Conservation (phyloP, 148 eudicot species). For the Simmondsia chinensis region DNA sequence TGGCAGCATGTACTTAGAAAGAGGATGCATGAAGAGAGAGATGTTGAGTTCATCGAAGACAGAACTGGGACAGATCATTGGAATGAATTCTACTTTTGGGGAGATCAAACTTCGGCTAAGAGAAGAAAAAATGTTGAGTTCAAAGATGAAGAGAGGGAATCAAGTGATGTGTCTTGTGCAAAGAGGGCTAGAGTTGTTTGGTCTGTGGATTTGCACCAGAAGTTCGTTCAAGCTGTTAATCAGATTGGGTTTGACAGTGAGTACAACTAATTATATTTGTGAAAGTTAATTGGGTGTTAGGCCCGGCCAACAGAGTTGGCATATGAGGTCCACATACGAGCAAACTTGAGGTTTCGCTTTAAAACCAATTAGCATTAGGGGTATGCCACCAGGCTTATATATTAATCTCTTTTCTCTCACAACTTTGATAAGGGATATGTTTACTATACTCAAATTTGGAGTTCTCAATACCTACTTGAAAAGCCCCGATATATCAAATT, state of each 20-base stretch:
- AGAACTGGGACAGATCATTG: slow-evolving; percentile 43
- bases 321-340: no score
- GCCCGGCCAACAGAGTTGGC: no score
- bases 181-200: slow-evolving; percentile 93
- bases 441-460: no score
- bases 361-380: no score
- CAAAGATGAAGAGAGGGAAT: slow-evolving; percentile 49
- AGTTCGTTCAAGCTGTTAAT: slow-evolving; percentile 90
- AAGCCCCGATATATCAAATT: no score
- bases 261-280: slow-evolving; percentile 14
- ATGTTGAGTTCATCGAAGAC: slow-evolving; percentile 64
- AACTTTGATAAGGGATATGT: no score
- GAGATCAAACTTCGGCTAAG: slow-evolving; percentile 38
- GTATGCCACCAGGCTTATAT: no score
- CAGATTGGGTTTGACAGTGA: slow-evolving; percentile 90
- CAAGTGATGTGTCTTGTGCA: slow-evolving; percentile 36
- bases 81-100: slow-evolving; percentile 48
- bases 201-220: slow-evolving; percentile 90
- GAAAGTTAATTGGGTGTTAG: slow-evolving; percentile 1
- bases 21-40: slow-evolving; percentile 74
- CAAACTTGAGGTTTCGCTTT: no score
- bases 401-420: no score
- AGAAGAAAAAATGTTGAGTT: slow-evolving; percentile 61
- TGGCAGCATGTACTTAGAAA: slow-evolving; percentile 96
- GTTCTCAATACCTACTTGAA: no score